Base-by-base conservation (phyloP, 495 filamentous ascomycete species). In the Aspergillus kassunensis region DNA sequence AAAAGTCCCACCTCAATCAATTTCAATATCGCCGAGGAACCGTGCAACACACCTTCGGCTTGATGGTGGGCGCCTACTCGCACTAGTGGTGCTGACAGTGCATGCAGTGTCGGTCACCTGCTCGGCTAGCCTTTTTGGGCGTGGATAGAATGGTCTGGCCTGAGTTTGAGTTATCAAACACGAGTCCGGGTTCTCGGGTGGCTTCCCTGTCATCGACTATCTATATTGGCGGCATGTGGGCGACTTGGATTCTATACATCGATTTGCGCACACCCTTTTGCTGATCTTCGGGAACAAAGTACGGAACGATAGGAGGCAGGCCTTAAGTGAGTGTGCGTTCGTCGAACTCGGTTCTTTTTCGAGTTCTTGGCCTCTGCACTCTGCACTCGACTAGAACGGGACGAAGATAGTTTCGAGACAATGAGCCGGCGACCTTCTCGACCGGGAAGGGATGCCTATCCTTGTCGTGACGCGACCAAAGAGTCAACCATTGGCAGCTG, bases 11-110 rank as follows among this genome's bases (percentile, higher is more conserved):
- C 34, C 20, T 44, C 31, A 52, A 29, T 36, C 30, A 52, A 19
- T 18, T 44, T 40, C 24, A 53, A 53, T 53, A 45, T 31, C 33
- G 51, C 42, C 51, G 51, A 46, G 27, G 30, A 39, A 53, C 44
- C 44, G 46, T 46, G 44, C 45, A 15, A 37, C 45, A 37, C 45
- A 49, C 33, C 21, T 49, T 19, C 33, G 45, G 21, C 33, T 39
- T 23, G 20, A 27, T 49, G 30, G 45, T 44, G 57, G 48, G 49
- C 31, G 42, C 48, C 41, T 48, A 41, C 13, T 52, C 51, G 54
- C 58, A 55, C 58, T 54, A 47, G 37, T n/a, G 41, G 43, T 39
- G 58, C 58, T 61, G 58, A 61, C 58, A 57, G 10, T 57, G 58
- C 58, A 61, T 57, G 49, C 36, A 37, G 42, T 11, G 51, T 54